Conservation (phyloP, 805 yeast genomes). For the Myxozyma kluyveri region DNA sequence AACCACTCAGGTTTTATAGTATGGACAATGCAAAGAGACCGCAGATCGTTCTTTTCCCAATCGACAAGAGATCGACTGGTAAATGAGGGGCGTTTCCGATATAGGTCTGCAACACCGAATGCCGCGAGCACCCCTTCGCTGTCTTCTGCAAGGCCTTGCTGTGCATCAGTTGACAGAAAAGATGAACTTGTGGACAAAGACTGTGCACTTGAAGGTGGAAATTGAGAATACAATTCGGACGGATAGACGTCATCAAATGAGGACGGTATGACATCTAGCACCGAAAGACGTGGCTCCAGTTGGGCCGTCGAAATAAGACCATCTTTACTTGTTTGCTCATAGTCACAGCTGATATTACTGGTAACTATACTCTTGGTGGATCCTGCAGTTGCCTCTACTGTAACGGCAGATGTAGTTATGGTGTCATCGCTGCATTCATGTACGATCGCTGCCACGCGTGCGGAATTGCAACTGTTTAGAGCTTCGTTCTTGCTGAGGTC, state of each 20-base stretch:
- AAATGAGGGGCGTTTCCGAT: conserved; percentile 53
- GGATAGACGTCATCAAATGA: conserved; percentile 23
- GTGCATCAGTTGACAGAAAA: not conserved
- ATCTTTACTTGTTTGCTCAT: too few species aligned
- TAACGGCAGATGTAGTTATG: too few species aligned
- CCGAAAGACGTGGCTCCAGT: conserved; percentile 6
- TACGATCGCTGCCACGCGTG: too few species aligned
- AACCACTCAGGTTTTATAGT: conserved; percentile 57
- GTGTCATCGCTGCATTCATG: conserved; percentile 1
- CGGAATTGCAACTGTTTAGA: too few species aligned
- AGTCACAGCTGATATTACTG: too few species aligned
- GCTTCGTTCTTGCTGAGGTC: too few species aligned
- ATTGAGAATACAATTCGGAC: conserved; percentile 8
- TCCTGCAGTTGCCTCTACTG: too few species aligned
- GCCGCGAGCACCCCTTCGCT: conserved; percentile 8
- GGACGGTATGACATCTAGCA: conserved; percentile 7
- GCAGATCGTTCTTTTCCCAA: conserved; percentile 69
- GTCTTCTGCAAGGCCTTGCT: not conserved
- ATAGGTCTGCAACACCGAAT: conserved; percentile 15
- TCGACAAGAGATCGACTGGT: conserved; percentile 61
- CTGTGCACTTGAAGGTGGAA: conserved; percentile 16
- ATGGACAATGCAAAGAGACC: conserved; percentile 60
- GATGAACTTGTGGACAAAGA: not conserved
- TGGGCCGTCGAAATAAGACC: too few species aligned
- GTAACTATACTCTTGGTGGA: too few species aligned